Base-by-base conservation (phyloP, 202 grass and related monocot genomes). In the Saccharum hybrid region DNA sequence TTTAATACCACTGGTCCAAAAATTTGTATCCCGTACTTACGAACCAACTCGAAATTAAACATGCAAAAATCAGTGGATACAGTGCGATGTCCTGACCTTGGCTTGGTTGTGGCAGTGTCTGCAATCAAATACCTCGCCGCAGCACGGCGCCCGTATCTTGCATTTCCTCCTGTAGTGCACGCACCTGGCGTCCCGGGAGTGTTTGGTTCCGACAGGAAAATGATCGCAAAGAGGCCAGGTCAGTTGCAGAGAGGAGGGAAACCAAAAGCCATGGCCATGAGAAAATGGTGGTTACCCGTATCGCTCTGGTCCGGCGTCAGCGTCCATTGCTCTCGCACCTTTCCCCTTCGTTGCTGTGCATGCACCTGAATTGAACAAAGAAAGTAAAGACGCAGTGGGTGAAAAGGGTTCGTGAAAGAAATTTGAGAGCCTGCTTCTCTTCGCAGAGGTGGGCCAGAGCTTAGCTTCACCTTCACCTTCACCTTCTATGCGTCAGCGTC, bases 61-160 rank as follows among this genome's bases (percentile, higher is more conserved):
- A 59, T 11, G 59, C 30, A 67, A 41, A 42, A 33, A 21, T 65
- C 6, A 66, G 30, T 3, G 5, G n/a, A 65, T 22, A 14, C 7
- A 59, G 23, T 0, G 10, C 8, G 13, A 42, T 2, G 67, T 21
- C 18, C 34, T 43, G 48, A 93, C 94, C 89, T 87, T 97, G 61
- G 82, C 57, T 71, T 93, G 82, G 68, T 97, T 97, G 84, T 97
- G 94, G 82, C 94, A 97, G 68, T 91, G 94, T 38, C 91, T 85
- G 73, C 94, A 97, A 79, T 69, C 71, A 68, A 93, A 97, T 30
- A 93, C 69, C 84, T 86, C 74, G 33, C 86, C 82, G 72, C 94
- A 97, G 74, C 94, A 97, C n/a, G 94, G 91, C 72, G 94, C 84
- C 60, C 79, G 43, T 70, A 97, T 93, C 81, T 73, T 86, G 79